Conservation (phyloP, 2,329 filamentous ascomycete genomes). For the Aspergillus transmontanensis region DNA sequence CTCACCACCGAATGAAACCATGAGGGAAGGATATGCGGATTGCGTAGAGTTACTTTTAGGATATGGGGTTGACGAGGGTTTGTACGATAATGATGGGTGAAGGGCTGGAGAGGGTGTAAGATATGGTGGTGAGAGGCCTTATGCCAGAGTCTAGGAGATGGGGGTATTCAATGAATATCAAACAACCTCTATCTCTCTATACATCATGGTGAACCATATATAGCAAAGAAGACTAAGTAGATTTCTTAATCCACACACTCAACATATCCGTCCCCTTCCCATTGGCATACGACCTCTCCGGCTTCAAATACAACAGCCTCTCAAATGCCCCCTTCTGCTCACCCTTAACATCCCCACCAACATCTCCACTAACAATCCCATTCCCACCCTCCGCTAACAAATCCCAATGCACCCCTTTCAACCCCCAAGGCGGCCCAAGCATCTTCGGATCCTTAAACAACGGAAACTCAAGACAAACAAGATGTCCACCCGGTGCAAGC, state of each 20-base stretch:
- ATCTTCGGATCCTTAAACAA: conserved; percentile 39
- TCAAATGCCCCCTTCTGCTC: conserved; percentile 20
- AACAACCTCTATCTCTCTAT: not conserved
- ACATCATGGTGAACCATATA: not conserved
- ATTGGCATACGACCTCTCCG: conserved; percentile 34
- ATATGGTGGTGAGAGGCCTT: not conserved
- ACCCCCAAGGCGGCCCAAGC: conserved; percentile 44
- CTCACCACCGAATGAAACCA: not conserved
- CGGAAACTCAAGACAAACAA: conserved; percentile 56
- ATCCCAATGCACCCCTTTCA: conserved; percentile 41
- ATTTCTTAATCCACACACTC: conserved; percentile 29
- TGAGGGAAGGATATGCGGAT: not conserved
- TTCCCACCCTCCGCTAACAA: conserved; percentile 32
- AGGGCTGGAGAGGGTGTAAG: not conserved
- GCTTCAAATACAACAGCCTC: conserved; percentile 34
- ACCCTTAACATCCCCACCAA: conserved; percentile 11
- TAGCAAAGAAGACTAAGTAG: not conserved
- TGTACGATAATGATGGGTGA: not conserved
- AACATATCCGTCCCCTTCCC: conserved; percentile 40
- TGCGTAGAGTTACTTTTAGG: not conserved
- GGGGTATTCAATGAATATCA: not conserved
- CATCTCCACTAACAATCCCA: conserved; percentile 18
- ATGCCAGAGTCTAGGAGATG: not conserved
- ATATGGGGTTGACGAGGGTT: not conserved
- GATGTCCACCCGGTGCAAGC: conserved; percentile 52